A percentile compares a stretch with the other conserved stretches of the same genome.
These are phyloP conservation scores for Stylonectria norvegica DNA, from an alignment of 2,329 filamentous ascomycete species.

Conservation along the genomic window DNA sequence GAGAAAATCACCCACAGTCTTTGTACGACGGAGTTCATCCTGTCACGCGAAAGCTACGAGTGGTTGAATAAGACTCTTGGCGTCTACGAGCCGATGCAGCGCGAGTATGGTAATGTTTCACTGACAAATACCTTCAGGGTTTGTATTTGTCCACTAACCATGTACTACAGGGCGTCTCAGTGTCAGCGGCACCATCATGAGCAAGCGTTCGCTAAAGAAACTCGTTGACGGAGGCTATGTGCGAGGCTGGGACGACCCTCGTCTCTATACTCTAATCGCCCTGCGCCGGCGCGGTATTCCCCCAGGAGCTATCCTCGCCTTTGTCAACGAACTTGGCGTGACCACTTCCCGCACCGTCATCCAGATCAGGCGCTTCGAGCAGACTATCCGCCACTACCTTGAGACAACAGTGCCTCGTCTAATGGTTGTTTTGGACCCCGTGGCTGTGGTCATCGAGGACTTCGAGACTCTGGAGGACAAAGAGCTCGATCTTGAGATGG, in stretches of 20 bases:
- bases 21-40: slow-evolving; percentile 89
- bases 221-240: slow-evolving; percentile 77
- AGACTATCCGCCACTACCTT: slow-evolving; percentile 79
- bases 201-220: slow-evolving; percentile 78
- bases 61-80: slow-evolving; percentile 79
- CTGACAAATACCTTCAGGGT: too few relatives aligned
- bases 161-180: slow-evolving; percentile 49
- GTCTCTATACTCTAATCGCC: slow-evolving; percentile 82
- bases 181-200: slow-evolving; percentile 79
- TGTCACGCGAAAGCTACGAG: slow-evolving; percentile 83
- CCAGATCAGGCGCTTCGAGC: slow-evolving; percentile 77
- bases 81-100: slow-evolving; percentile 89
- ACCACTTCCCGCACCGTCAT: slow-evolving; percentile 79
- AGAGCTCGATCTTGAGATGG: slow-evolving; percentile 57
- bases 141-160: too few relatives aligned
- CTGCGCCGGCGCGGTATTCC: slow-evolving; percentile 82
- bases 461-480: slow-evolving; percentile 41
- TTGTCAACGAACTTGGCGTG: slow-evolving; percentile 87
- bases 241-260: slow-evolving; percentile 85
- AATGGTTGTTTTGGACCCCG: slow-evolving; percentile 83
- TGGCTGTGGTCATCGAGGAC: slow-evolving; percentile 79
- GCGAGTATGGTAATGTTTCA: slow-evolving; percentile 60
- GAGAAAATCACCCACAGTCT: slow-evolving; percentile 89
- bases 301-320: slow-evolving; percentile 82
- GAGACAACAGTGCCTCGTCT: slow-evolving; percentile 84